A percentile compares a stretch with the other conserved stretches of the same genome.
phyloP scores from a whole-genome alignment of 495 filamentous ascomycete genomes.

The Filosporella fistucella region DNA sequence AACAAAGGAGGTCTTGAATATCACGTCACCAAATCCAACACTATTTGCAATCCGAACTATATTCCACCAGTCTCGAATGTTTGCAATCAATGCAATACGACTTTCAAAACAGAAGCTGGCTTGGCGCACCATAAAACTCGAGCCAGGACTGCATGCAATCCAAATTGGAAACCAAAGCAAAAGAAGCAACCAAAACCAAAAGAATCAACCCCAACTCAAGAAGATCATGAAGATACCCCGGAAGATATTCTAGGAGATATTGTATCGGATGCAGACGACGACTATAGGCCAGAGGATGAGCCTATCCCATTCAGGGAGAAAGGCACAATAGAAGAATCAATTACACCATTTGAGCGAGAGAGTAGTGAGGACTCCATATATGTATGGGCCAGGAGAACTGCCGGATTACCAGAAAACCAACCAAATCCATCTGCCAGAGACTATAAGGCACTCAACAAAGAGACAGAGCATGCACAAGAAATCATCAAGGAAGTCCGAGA shows the following conservation, averaged over 20 bases:
- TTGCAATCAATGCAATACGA: background rate
- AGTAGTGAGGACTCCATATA: slow-evolving; percentile 22
- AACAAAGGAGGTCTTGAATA: slow-evolving; percentile 49
- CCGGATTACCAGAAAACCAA: too few relatives aligned
- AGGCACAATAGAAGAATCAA: too few relatives aligned
- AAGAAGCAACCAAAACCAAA: background rate
- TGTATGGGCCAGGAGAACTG: too few relatives aligned
- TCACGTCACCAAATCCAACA: slow-evolving; percentile 41
- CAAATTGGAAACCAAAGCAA: background rate
- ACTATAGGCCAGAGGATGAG: too few relatives aligned
- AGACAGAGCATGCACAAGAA: background rate
- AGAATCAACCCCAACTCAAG: too few relatives aligned
- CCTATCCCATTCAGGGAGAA: too few relatives aligned
- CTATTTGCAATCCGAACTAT: slow-evolving; percentile 44
- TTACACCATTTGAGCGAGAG: too few relatives aligned
- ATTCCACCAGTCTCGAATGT: slow-evolving; percentile 23
- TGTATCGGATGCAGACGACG: too few relatives aligned
- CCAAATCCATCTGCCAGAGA: background rate
- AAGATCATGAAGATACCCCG: too few relatives aligned
- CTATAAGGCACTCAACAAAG: background rate
- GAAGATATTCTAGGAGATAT: too few relatives aligned
- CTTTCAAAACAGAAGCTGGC: background rate
- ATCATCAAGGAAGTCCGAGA: slow-evolving; percentile 1
- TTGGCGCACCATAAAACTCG: background rate
- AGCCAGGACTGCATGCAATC: background rate